Conservation (phyloP, 768 basidiomycete genomes). For the Inosperma sp. region DNA sequence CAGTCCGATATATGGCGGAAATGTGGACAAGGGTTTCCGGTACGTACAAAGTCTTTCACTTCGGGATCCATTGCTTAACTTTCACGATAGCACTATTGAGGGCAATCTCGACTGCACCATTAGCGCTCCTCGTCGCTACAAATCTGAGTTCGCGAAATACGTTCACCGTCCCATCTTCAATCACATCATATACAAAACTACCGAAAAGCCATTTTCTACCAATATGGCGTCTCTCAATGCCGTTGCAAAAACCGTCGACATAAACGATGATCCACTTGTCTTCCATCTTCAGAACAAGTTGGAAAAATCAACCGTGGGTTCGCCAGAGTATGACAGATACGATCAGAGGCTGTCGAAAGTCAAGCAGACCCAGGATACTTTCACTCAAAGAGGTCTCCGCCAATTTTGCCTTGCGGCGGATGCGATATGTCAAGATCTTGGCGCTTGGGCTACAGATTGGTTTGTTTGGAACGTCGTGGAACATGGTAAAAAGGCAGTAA, state of each 20-base stretch:
- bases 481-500: conserved; percentile 44
- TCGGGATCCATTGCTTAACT: too few species aligned
- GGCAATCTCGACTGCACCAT: conserved; percentile 64
- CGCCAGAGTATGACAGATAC: conserved; percentile 44
- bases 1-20: conserved; percentile 78
- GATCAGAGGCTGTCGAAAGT: conserved; percentile 66
- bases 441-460: conserved; percentile 78
- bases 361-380: conserved; percentile 53
- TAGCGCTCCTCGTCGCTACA: conserved; percentile 53
- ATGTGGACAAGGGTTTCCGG: conserved; percentile 58
- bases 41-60: too few species aligned
- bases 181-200: conserved; percentile 45
- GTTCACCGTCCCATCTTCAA: conserved; percentile 66
- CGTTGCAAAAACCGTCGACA: conserved; percentile 46
- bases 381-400: conserved; percentile 60
- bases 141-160: conserved; percentile 50
- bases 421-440: conserved; percentile 58
- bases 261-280: conserved; percentile 66
- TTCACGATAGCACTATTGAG: conserved; percentile 50
- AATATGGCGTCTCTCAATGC: conserved; percentile 48
- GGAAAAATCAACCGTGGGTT: conserved; percentile 29
- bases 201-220: conserved; percentile 36
- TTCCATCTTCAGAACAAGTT: conserved; percentile 46
- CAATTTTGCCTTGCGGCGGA: conserved; percentile 53
- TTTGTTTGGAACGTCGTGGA: conserved; percentile 58